These are phyloP conservation scores for Tricholoma furcatifolium DNA, from an alignment of 768 basidiomycete genomes.

Conservation along the genomic window DNA sequence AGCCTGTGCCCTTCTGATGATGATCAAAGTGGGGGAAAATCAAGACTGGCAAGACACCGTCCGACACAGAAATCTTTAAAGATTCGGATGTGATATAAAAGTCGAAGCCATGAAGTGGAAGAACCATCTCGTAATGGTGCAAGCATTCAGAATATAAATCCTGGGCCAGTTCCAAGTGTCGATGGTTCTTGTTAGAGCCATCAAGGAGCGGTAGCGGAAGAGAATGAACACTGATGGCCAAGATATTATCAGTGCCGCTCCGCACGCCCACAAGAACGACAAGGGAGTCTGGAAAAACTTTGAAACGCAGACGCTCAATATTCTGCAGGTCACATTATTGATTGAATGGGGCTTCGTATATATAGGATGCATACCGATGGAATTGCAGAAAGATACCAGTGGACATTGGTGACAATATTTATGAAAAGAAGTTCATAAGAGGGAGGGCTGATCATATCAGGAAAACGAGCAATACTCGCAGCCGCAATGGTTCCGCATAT, in stretches of 20 bases:
- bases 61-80: conserved; percentile 7
- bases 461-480: conserved; percentile 20
- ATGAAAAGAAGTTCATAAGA: conserved; percentile 28
- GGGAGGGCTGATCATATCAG: conserved; percentile 14
- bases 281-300: conserved; percentile 26
- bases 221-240: conserved; percentile 29
- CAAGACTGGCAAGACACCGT: conserved; percentile 13
- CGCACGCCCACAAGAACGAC: conserved; percentile 31
- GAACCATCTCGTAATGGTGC: conserved; percentile 3
- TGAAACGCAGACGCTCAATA: conserved; percentile 31
- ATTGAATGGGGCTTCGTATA: conserved; percentile 18
- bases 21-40: conserved; percentile 19
- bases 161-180: neutral
- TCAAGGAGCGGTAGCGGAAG: conserved; percentile 20
- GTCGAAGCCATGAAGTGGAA: conserved; percentile 14
- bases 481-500: conserved; percentile 26
- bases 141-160: neutral
- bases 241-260: conserved; percentile 18
- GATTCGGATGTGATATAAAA: conserved; percentile 19
- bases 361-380: conserved; percentile 6
- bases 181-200: neutral
- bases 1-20: conserved; percentile 16
- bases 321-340: conserved; percentile 18
- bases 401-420: conserved; percentile 23
- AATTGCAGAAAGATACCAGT: conserved; percentile 9